Conservation (phyloP, 1,284 basidiomycete species). For the Moesziomyces aphidis region DNA sequence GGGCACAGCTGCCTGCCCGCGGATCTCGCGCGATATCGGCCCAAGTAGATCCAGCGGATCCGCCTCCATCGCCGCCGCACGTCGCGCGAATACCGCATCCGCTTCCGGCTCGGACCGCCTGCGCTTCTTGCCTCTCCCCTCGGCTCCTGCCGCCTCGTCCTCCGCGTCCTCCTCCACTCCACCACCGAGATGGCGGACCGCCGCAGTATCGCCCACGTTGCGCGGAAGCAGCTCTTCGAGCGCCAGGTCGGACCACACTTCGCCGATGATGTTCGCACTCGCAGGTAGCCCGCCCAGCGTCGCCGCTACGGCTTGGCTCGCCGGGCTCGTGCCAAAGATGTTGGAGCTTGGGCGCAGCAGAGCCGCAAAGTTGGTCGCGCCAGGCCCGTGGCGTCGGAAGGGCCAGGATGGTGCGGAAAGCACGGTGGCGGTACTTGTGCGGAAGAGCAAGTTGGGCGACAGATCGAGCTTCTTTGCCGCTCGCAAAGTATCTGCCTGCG, state of each 20-base stretch:
- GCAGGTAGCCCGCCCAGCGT: slow-evolving; percentile 33
- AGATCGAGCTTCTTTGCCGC: slow-evolving; percentile 35
- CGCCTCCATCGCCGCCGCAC: slow-evolving; percentile 23
- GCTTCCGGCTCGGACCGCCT: slow-evolving; percentile 21
- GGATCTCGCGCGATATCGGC: slow-evolving; percentile 36
- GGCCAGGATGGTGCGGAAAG: slow-evolving; percentile 50
- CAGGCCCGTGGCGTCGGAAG: slow-evolving; percentile 52
- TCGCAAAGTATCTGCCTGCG: slow-evolving; percentile 7
- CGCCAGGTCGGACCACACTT: slow-evolving; percentile 60
- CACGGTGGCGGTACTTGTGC: slow-evolving; percentile 27
- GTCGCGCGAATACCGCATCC: slow-evolving; percentile 20
- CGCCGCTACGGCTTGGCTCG: slow-evolving; percentile 39
- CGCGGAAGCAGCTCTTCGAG: slow-evolving; percentile 52
- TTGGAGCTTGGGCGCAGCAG: slow-evolving; percentile 44
- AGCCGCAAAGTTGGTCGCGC: slow-evolving; percentile 46
- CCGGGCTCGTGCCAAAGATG: slow-evolving; percentile 35
- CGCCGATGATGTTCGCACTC: slow-evolving; percentile 23
- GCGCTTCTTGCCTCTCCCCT: slow-evolving; percentile 17
- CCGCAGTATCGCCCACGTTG: slow-evolving; percentile 26
- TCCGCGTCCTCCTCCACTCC: slow-evolving; percentile 1
- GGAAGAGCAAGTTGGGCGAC: slow-evolving; percentile 32
- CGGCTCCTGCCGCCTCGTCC: background rate
- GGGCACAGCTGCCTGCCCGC: slow-evolving; percentile 23
- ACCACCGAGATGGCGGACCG: slow-evolving; percentile 16
- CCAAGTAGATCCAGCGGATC: slow-evolving; percentile 44